Conservation (phyloP, 2,329 filamentous ascomycete genomes). For the Arachnomyces sp. region DNA sequence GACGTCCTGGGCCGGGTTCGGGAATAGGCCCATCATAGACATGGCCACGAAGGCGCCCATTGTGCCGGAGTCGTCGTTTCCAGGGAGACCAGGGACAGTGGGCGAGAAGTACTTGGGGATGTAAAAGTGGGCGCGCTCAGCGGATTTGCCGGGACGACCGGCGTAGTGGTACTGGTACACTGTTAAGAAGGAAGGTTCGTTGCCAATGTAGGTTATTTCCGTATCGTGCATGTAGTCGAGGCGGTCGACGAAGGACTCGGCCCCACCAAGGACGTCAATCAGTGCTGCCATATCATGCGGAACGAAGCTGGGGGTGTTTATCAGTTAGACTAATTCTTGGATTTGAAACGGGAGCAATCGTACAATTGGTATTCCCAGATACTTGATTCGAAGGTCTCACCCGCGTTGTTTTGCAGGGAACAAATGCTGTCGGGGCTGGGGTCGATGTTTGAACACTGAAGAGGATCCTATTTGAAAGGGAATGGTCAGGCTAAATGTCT, state of each 20-base stretch:
- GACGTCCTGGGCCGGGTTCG: slow-evolving; percentile 58
- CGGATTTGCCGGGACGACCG: slow-evolving; percentile 48
- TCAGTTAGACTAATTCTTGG: slow-evolving; percentile 38
- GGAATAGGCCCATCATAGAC: slow-evolving; percentile 60
- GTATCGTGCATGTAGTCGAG: slow-evolving; percentile 57
- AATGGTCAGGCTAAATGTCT: slow-evolving; percentile 45
- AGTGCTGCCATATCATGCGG: slow-evolving; percentile 46
- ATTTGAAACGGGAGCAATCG: slow-evolving; percentile 44
- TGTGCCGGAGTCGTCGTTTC: slow-evolving; percentile 60
- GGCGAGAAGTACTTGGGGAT: slow-evolving; percentile 55
- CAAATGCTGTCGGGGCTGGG: slow-evolving; percentile 23
- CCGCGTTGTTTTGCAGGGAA: slow-evolving; percentile 25
- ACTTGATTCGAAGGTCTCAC: slow-evolving; percentile 27
- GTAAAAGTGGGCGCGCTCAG: slow-evolving; percentile 51
- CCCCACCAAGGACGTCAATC: slow-evolving; percentile 52
- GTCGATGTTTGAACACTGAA: slow-evolving; percentile 50
- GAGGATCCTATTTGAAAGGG: slow-evolving; percentile 41
- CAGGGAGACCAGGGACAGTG: slow-evolving; percentile 50
- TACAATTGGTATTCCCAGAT: slow-evolving; percentile 38
- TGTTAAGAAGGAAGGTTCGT: slow-evolving; percentile 55
- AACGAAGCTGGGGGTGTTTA: slow-evolving; percentile 45
- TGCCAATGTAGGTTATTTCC: slow-evolving; percentile 57
- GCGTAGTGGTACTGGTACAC: slow-evolving; percentile 64
- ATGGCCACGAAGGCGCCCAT: slow-evolving; percentile 60
- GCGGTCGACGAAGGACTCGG: slow-evolving; percentile 46